phyloP scores from a whole-genome alignment of 2,329 filamentous ascomycete genomes.

The Ceratocystis cubensis region DNA sequence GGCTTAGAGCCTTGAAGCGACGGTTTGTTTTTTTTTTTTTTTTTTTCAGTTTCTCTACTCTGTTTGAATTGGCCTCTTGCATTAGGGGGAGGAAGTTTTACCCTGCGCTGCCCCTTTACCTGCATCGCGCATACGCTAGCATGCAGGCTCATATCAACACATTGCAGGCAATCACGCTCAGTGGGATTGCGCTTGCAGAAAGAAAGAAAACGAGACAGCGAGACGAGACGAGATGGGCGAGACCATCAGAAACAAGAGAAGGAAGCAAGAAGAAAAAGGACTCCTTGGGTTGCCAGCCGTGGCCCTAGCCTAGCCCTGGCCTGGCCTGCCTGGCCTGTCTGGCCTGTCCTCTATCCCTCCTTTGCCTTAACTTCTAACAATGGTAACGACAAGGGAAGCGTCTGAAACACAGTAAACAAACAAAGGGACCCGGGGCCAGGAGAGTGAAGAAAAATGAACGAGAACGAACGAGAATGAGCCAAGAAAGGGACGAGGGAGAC shows the following conservation, averaged over 20 bases:
- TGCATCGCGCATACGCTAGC: not conserved
- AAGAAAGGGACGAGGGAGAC: not conserved
- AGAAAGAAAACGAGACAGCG: not conserved
- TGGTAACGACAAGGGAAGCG: conserved; percentile 3
- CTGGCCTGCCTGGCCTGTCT: not conserved
- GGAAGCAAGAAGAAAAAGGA: not conserved
- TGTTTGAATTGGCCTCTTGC: not conserved
- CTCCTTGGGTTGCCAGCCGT: too few species aligned
- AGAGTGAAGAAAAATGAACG: not conserved
- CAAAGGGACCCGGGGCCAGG: conserved; percentile 1
- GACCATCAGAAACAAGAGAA: not conserved
- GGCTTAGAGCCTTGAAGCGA: not conserved
- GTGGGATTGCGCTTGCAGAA: not conserved
- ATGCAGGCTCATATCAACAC: not conserved
- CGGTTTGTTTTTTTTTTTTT: not conserved
- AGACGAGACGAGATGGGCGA: not conserved
- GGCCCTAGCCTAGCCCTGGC: too few species aligned
- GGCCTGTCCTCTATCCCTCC: not conserved
- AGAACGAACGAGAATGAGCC: not conserved
- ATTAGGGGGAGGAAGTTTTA: not conserved
- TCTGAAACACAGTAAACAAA: conserved; percentile 9
- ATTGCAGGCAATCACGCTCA: not conserved
- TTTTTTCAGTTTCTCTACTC: too few species aligned
- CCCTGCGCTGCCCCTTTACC: not conserved
- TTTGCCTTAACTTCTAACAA: not conserved